Evolutionary conservation across 768 basidiomycete genomes (phyloP).

Genomic region (Calvatia gigantea): DNA sequence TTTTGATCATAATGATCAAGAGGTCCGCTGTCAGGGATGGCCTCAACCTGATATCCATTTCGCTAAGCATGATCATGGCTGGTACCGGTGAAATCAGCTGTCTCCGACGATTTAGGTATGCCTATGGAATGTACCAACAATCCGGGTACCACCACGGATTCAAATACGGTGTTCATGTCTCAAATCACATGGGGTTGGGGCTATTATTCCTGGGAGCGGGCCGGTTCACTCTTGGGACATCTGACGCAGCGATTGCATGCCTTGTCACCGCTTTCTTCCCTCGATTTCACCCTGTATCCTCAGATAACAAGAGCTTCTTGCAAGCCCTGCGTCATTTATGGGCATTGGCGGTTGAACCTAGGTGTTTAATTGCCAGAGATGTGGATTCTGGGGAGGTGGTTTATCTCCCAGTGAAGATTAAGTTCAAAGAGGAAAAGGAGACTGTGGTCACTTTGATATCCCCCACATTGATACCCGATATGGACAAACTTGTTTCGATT

Average conservation of each 20-base stretch:
- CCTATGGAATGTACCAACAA: constrained; percentile 81
- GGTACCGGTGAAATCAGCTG: constrained; percentile 94
- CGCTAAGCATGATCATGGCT: constrained; percentile 93
- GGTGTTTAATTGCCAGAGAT: constrained; percentile 89
- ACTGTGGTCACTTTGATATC: constrained; percentile 77
- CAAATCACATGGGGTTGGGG: constrained; percentile 87
- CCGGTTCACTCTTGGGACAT: constrained; percentile 87
- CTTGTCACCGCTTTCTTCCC: constrained; percentile 93
- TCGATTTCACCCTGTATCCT: constrained; percentile 71
- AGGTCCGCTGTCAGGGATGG: constrained; percentile 85
- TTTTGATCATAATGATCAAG: constrained; percentile 86
- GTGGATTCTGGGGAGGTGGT: constrained; percentile 90
- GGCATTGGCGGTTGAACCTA: constrained; percentile 93
- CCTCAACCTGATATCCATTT: constrained; percentile 80
- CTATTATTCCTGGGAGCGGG: constrained; percentile 93
- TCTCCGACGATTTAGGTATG: constrained; percentile 80
- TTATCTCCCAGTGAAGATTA: constrained; percentile 89
- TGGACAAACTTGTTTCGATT: constrained; percentile 78
- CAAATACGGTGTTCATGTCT: constrained; percentile 87
- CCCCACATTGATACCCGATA: constrained; percentile 89
- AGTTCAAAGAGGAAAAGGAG: constrained; percentile 62
- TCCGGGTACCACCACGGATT: constrained; percentile 58
- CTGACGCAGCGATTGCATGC: constrained; percentile 86
- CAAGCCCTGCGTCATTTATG: constrained; percentile 95
- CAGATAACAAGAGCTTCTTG: constrained; percentile 86